Evolutionary conservation across 202 grass and related monocot species (phyloP), one percentile per base, ranked within the genome.

Genomic region (Zoysia matrella): DNA sequence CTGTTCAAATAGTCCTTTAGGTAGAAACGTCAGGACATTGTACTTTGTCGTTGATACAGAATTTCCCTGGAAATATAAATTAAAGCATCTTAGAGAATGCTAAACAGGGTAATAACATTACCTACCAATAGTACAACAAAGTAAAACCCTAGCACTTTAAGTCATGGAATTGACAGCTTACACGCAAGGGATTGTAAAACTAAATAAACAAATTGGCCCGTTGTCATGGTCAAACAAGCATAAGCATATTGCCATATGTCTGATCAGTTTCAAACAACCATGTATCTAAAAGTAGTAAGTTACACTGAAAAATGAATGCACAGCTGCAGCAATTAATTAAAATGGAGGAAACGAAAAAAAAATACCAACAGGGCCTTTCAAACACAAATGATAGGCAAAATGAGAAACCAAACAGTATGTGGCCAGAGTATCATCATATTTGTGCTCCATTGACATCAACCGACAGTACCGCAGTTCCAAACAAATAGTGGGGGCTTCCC

Each of bases 1-100:
- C 96, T 95, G 96, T 88, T 99, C 93, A 89, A 99, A 99, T 86
- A 99, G 86, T 11, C 93, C 96, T 95, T 99, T 99, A 85, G 96
- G 96, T 83, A 99, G 18, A 85, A 99, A 99, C 46, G 93, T 99
- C 18, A 99, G 69, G 68, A 99, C 52, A 44, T 78, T 99, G 65
- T 99, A 99, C 78, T 99, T 99, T 78, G 96, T 99, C 70, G 96
- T 99, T 2, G 93, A 93, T 75, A 99, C 90, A 77, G 96, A 95
- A 86, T 99, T 99, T 52, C 91, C 93, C 96, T 99, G 83, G 76
- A 90, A 91, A 86, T 64, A 49, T 8, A 54, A 68, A 86, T 47
- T 11, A 49, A 47, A 61, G 71, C 14, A 86, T 62, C 46, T 60
- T 43, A 74, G 69, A 72, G 49, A 65, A 78, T 22, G 15, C 43